Conservation (phyloP, 495 filamentous ascomycete species). For the Diplogelasinospora grovesii region DNA sequence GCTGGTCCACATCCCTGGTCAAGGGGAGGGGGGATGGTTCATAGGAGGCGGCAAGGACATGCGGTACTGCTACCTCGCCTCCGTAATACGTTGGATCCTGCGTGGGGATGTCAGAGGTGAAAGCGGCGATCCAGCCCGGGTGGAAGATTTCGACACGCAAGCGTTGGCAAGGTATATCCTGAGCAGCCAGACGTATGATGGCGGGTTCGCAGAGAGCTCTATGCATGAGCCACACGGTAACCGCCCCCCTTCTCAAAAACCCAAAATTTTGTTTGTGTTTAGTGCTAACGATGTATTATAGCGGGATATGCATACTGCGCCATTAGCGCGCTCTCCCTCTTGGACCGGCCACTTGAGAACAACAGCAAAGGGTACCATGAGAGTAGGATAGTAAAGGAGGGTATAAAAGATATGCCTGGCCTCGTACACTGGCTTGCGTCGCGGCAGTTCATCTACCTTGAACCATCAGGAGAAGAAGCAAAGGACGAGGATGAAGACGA, state of each 20-base stretch:
- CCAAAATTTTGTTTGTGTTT: neutral
- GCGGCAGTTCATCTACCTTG: slow-evolving; percentile 54
- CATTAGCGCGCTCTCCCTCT: slow-evolving; percentile 64
- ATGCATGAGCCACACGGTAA: slow-evolving; percentile 84
- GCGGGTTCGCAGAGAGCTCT: slow-evolving; percentile 75
- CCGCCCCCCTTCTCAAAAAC: slow-evolving; percentile 16
- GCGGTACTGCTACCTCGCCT: slow-evolving; percentile 77
- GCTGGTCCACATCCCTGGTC: slow-evolving; percentile 41
- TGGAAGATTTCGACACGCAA: slow-evolving; percentile 68
- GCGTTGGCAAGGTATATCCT: slow-evolving; percentile 64
- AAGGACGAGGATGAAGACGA: slow-evolving; percentile 45
- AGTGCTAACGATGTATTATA: slow-evolving; percentile 21
- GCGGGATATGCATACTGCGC: slow-evolving; percentile 88
- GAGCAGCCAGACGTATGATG: slow-evolving; percentile 68
- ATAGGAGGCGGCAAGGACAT: slow-evolving; percentile 77
- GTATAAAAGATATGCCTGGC: slow-evolving; percentile 28
- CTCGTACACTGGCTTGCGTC: slow-evolving; percentile 46
- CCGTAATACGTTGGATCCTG: slow-evolving; percentile 76
- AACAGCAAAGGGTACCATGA: slow-evolving; percentile 24
- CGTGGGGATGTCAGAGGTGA: slow-evolving; percentile 50
- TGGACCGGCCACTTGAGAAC: slow-evolving; percentile 45
- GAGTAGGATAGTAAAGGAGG: slow-evolving; percentile 22
- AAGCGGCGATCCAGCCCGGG: slow-evolving; percentile 46
- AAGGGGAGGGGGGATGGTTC: slow-evolving; percentile 40
- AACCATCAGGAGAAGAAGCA: slow-evolving; percentile 31